Percentiles rank a stretch among this genome's conserved stretches.
phyloP scores from a whole-genome alignment of 495 filamentous ascomycete genomes.

The Penicillium cosmopolitanum region DNA sequence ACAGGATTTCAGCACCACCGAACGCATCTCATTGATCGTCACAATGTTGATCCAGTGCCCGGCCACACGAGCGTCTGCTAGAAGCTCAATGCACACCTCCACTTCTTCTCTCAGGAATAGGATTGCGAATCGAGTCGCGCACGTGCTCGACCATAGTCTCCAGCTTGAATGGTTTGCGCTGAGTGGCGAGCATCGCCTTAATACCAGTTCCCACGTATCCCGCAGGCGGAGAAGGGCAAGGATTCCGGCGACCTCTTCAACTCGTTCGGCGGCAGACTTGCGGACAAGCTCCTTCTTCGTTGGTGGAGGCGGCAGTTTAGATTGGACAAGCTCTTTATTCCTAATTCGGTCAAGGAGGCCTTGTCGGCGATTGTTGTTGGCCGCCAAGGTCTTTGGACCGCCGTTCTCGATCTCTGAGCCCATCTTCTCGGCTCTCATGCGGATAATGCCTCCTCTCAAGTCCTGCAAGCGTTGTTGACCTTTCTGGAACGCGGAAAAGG shows the following conservation, averaged over 20 bases:
- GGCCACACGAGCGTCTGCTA: slow-evolving; percentile 44
- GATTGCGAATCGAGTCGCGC: slow-evolving; percentile 44
- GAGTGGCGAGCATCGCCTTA: slow-evolving; percentile 36
- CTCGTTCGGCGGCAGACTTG: slow-evolving; percentile 41
- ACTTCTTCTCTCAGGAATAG: slow-evolving; percentile 46
- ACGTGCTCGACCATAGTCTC: slow-evolving; percentile 45
- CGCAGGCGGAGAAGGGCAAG: slow-evolving; percentile 43
- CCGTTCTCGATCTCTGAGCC: slow-evolving; percentile 24
- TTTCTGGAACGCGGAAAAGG: slow-evolving; percentile 46
- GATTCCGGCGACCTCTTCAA: slow-evolving; percentile 47
- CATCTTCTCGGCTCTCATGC: slow-evolving; percentile 42
- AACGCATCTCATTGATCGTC: slow-evolving; percentile 43
- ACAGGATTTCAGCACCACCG: slow-evolving; percentile 50
- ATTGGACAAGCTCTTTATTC: slow-evolving; percentile 48
- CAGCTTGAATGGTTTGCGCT: slow-evolving; percentile 46
- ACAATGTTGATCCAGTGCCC: slow-evolving; percentile 50
- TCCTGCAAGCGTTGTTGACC: slow-evolving; percentile 53
- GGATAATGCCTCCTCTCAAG: slow-evolving; percentile 46
- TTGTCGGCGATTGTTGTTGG: slow-evolving; percentile 41
- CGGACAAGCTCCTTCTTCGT: slow-evolving; percentile 45
- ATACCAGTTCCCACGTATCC: slow-evolving; percentile 39
- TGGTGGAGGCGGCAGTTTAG: slow-evolving; percentile 48
- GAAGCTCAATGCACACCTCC: slow-evolving; percentile 46
- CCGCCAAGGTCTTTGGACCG: slow-evolving; percentile 28
- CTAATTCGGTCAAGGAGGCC: slow-evolving; percentile 50